Evolutionary conservation across 805 yeast genomes (phyloP).

Genomic region (Schwanniomyces polymorphus): DNA sequence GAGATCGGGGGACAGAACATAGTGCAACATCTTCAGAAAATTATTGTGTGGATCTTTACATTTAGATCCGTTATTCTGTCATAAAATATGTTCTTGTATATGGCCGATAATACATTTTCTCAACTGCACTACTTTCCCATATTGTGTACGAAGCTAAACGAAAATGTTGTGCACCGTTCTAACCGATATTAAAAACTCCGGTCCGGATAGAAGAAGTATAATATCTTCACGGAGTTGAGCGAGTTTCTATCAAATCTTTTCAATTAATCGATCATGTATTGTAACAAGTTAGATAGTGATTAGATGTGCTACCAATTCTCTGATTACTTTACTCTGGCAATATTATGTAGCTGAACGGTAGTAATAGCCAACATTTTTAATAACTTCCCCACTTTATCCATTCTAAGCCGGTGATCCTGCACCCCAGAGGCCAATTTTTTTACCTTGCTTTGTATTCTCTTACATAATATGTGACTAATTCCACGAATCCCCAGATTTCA

Average conservation of each 20-base stretch:
- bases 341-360: too few relatives aligned
- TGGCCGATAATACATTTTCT: too few relatives aligned
- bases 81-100: not conserved
- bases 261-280: too few relatives aligned
- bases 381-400: not conserved
- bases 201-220: not conserved
- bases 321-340: not conserved
- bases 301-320: not conserved
- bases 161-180: not conserved
- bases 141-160: not conserved
- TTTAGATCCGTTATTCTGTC: not conserved
- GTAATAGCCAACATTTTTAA: constrained; percentile 1
- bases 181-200: not conserved
- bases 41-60: too few relatives aligned
- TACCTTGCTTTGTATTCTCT: not conserved
- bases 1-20: too few relatives aligned
- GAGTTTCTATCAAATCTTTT: too few relatives aligned
- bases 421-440: not conserved
- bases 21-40: too few relatives aligned
- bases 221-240: not conserved
- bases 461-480: not conserved
- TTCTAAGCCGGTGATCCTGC: not conserved
- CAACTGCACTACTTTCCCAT: too few relatives aligned
- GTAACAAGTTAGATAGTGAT: too few relatives aligned
- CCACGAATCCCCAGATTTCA: not conserved